phyloP scores from a whole-genome alignment of 2,329 filamentous ascomycete species.

The Capronia americana region DNA sequence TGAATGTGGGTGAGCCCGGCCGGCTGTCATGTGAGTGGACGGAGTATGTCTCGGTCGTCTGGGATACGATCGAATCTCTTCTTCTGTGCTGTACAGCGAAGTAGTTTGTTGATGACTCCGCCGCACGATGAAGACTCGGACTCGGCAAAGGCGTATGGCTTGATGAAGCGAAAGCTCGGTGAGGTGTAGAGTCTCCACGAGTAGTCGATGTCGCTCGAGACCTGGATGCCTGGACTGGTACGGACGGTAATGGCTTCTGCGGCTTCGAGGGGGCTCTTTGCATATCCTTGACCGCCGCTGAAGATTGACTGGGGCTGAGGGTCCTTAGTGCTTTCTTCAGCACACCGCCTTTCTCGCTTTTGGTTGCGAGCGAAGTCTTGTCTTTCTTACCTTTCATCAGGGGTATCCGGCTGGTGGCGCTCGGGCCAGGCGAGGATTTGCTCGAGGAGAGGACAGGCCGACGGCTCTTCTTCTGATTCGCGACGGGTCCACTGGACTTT shows the following conservation, averaged over 20 bases:
- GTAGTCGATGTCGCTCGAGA: conserved; percentile 24
- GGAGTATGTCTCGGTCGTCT: conserved; percentile 51
- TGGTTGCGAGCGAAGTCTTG: conserved; percentile 23
- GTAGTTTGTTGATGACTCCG: conserved; percentile 40
- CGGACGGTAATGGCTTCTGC: conserved; percentile 19
- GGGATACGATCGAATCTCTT: conserved; percentile 49
- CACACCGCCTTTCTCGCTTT: conserved; percentile 34
- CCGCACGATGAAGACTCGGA: conserved; percentile 29
- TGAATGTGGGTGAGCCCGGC: conserved; percentile 48
- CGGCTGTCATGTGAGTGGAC: conserved; percentile 45
- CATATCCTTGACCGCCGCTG: conserved; percentile 33
- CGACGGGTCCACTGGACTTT: conserved; percentile 29
- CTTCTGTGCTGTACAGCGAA: conserved; percentile 49
- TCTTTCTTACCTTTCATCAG: conserved; percentile 29
- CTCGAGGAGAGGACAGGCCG: conserved; percentile 30
- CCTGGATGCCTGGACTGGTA: conserved; percentile 18
- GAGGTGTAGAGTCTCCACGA: conserved; percentile 27
- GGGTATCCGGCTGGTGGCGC: conserved; percentile 28
- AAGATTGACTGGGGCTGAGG: conserved; percentile 39
- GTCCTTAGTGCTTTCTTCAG: conserved; percentile 40
- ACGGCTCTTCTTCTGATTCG: conserved; percentile 41
- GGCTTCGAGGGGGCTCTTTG: conserved; percentile 23
- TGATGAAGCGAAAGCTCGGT: conserved; percentile 24
- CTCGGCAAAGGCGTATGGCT: conserved; percentile 35
- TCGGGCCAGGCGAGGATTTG: conserved; percentile 22